Percentiles rank a stretch among this genome's conserved stretches.
Evolutionary conservation across 2,329 filamentous ascomycete genomes (phyloP).

Genomic region (Neonectria punicea): DNA sequence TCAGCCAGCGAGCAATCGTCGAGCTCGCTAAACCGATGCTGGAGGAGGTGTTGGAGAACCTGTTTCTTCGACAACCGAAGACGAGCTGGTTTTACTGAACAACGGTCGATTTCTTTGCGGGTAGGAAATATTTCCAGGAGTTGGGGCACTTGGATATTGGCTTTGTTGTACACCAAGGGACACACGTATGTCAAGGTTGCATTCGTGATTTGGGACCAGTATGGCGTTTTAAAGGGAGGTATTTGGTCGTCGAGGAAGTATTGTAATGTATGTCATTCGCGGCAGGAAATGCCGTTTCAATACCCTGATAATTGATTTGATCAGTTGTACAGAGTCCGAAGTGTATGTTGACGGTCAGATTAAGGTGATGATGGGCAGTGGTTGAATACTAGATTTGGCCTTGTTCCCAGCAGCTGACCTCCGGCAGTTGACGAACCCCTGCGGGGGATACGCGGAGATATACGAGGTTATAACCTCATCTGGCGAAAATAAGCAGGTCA

Average conservation of each 20-base stretch:
- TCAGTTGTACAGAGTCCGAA: neutral
- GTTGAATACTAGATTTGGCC: neutral
- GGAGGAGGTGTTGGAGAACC: constrained; percentile 33
- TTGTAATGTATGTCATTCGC: neutral
- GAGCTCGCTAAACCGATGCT: constrained; percentile 33
- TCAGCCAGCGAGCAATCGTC: constrained; percentile 49
- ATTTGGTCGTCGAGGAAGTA: neutral
- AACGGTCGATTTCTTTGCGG: constrained; percentile 45
- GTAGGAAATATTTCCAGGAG: neutral
- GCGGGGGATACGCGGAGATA: neutral
- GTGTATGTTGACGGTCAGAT: neutral
- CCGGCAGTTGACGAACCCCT: neutral
- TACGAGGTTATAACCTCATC: neutral
- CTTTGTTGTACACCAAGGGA: constrained; percentile 12
- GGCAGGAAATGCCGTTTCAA: neutral
- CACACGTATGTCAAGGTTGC: constrained; percentile 2
- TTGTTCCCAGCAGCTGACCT: neutral
- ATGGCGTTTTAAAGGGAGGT: constrained; percentile 7
- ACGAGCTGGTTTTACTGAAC: constrained; percentile 31
- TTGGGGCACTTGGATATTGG: constrained; percentile 55
- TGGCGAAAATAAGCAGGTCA: neutral
- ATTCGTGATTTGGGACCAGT: neutral
- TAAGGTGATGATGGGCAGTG: neutral
- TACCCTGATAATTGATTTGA: constrained; percentile 5
- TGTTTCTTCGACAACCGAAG: constrained; percentile 36